phyloP scores from a whole-genome alignment of 345 rosid species.

The Syzygium grande region DNA sequence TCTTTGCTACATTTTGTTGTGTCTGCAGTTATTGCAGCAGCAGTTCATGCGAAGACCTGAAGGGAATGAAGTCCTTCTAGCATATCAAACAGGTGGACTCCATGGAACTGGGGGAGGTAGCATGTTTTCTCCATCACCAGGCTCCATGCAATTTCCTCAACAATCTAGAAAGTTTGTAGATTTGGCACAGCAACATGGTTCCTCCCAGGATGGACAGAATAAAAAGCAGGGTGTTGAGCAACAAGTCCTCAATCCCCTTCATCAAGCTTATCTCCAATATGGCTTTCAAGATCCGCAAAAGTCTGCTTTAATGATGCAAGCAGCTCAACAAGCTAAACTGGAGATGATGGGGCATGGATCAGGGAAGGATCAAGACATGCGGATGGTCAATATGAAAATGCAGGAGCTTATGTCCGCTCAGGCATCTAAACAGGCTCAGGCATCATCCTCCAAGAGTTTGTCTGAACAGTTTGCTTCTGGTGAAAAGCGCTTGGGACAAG shows the following conservation, averaged over 20 bases:
- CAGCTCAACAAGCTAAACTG: conserved; percentile 75
- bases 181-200: conserved; percentile 57
- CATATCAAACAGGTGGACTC: conserved; percentile 68
- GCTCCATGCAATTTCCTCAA: conserved; percentile 75
- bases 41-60: conserved; percentile 64
- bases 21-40: conserved; percentile 50
- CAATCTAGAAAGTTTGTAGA: conserved; percentile 80
- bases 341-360: conserved; percentile 45
- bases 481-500: conserved; percentile 64
- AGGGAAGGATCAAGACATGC: conserved; percentile 63
- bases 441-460: conserved; percentile 67
- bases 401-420: conserved; percentile 76
- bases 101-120: conserved; percentile 69
- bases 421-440: conserved; percentile 64
- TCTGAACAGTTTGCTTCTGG: conserved; percentile 55
- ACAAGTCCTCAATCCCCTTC: conserved; percentile 63
- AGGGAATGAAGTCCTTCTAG: conserved; percentile 61
- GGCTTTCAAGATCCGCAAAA: conserved; percentile 67
- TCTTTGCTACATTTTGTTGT: neutral
- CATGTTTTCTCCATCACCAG: conserved; percentile 52
- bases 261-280: conserved; percentile 81
- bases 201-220: conserved; percentile 63
- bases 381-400: conserved; percentile 64
- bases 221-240: conserved; percentile 52
- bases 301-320: conserved; percentile 35